Percentiles rank a stretch among this genome's conserved stretches.
These are phyloP conservation scores for Triglochin maritima DNA, from an alignment of 106 monocot genomes.

Conservation along the genomic window DNA sequence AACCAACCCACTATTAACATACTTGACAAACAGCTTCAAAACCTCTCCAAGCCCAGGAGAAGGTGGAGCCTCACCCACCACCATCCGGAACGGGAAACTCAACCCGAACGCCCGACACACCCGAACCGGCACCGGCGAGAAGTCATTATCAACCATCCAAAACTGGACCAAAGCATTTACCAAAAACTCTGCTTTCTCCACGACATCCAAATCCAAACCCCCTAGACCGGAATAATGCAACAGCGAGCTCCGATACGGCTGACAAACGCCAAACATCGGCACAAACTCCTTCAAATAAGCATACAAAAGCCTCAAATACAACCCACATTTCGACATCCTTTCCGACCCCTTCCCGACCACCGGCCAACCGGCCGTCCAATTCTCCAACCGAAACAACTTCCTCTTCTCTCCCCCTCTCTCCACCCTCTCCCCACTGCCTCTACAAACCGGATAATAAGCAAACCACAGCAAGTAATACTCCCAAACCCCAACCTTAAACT, in stretches of 20 bases:
- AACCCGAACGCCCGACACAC: conserved; percentile 34
- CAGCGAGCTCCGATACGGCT: conserved; percentile 63
- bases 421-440: conserved; percentile 28
- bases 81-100: conserved; percentile 21
- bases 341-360: conserved; percentile 13
- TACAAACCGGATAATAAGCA: conserved; percentile 73
- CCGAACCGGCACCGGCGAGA: conserved; percentile 55
- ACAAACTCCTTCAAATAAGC: conserved; percentile 60
- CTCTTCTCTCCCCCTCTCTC: conserved; percentile 11
- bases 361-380: conserved; percentile 47
- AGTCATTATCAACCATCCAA: conserved; percentile 92
- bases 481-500: conserved; percentile 62
- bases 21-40: conserved; percentile 58
- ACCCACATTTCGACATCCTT: conserved; percentile 37
- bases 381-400: conserved; percentile 38
- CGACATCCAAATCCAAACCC: conserved; percentile 27
- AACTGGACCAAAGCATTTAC: conserved; percentile 66
- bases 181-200: conserved; percentile 62
- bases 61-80: conserved; percentile 45
- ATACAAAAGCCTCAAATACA: conserved; percentile 65
- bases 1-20: conserved; percentile 36
- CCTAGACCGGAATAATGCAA: conserved; percentile 40
- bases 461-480: conserved; percentile 97
- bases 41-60: conserved; percentile 54
- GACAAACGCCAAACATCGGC: conserved; percentile 25